These are phyloP conservation scores for Arthrobotrys musiformis DNA, from an alignment of 2,329 filamentous ascomycete species.

Conservation along the genomic window DNA sequence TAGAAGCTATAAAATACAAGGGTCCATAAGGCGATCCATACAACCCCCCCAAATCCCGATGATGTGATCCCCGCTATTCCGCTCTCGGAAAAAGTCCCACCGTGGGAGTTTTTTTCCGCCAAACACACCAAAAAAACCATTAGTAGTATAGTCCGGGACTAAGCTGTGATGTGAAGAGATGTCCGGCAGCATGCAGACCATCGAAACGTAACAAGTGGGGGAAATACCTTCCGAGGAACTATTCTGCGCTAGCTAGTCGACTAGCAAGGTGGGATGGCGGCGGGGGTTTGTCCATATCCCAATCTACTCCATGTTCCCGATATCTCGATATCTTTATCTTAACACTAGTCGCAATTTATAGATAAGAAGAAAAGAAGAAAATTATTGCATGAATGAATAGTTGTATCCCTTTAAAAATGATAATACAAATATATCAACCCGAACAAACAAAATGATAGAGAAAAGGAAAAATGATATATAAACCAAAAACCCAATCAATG, in stretches of 20 bases:
- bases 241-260: constrained; percentile 5
- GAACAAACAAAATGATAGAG: background rate
- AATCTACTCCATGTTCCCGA: too few relatives aligned
- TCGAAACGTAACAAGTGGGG: background rate
- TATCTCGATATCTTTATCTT: too few relatives aligned
- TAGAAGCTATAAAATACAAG: background rate
- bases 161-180: background rate
- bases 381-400: too few relatives aligned
- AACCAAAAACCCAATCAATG: background rate
- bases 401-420: too few relatives aligned
- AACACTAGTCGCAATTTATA: too few relatives aligned
- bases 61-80: constrained; percentile 37
- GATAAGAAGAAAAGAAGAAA: too few relatives aligned
- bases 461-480: background rate
- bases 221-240: constrained; percentile 6
- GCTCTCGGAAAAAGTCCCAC: background rate
- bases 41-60: background rate
- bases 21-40: background rate
- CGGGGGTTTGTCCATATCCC: background rate
- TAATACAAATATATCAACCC: constrained; percentile 15
- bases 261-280: background rate
- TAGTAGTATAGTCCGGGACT: too few relatives aligned
- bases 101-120: background rate
- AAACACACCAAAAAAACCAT: background rate
- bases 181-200: background rate